Evolutionary conservation across 1,284 basidiomycete genomes (phyloP).

Genomic region (Lignosus rhinocerotis): DNA sequence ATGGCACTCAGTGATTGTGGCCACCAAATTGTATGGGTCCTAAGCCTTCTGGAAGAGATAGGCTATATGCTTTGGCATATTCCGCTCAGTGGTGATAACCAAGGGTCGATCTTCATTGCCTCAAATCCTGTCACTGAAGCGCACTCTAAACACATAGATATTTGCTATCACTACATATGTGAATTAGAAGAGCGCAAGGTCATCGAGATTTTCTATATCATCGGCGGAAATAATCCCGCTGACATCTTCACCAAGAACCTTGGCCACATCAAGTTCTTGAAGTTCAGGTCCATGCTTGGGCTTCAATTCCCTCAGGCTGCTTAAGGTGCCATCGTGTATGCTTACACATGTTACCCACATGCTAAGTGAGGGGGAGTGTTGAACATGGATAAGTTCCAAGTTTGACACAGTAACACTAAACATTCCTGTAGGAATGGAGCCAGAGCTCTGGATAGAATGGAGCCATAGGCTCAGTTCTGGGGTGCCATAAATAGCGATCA

Average conservation of each 20-base stretch:
- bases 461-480: neutral
- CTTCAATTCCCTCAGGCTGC: neutral
- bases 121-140: neutral
- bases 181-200: neutral
- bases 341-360: too few relatives aligned
- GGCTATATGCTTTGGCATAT: too few relatives aligned
- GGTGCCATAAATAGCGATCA: neutral
- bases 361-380: too few relatives aligned
- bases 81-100: too few relatives aligned
- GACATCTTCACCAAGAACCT: slow-evolving; percentile 13
- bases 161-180: slow-evolving; percentile 2
- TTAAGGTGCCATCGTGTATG: too few relatives aligned
- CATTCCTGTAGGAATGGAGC: too few relatives aligned
- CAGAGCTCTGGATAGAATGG: neutral
- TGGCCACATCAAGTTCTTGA: neutral
- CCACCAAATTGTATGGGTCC: too few relatives aligned
- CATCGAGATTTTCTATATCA: slow-evolving; percentile 4
- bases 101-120: too few relatives aligned
- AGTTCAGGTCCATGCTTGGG: neutral
- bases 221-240: slow-evolving; percentile 1
- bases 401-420: too few relatives aligned
- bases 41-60: too few relatives aligned
- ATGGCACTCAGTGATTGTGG: too few relatives aligned
- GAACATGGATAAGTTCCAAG: neutral
- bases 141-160: slow-evolving; percentile 1